Percentiles rank a stretch among this genome's conserved stretches.
phyloP scores from a whole-genome alignment of 108 stramenopile species.

The Skeletonema potamos region DNA sequence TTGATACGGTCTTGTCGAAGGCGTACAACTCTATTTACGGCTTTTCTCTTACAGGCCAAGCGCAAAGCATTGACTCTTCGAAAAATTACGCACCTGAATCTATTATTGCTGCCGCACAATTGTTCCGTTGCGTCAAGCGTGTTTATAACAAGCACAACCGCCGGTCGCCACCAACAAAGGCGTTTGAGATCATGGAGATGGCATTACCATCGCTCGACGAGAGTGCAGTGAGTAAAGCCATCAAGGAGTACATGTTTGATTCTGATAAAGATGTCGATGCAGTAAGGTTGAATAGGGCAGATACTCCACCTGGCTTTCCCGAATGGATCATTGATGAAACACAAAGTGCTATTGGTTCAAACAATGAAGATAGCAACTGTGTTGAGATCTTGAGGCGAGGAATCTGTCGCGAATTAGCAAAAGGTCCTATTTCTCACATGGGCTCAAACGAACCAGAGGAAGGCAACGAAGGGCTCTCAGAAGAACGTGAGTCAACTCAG shows the following conservation, averaged over 20 bases:
- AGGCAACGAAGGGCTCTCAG: slow-evolving; percentile 50
- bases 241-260: slow-evolving; percentile 61
- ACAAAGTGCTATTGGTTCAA: not conserved
- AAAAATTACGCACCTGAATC: slow-evolving; percentile 55
- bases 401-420: slow-evolving; percentile 58
- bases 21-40: slow-evolving; percentile 69
- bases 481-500: slow-evolving; percentile 48
- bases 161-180: slow-evolving; percentile 61
- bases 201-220: slow-evolving; percentile 60
- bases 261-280: slow-evolving; percentile 26
- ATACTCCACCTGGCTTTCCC: slow-evolving; percentile 32
- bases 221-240: slow-evolving; percentile 45
- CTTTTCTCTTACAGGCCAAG: slow-evolving; percentile 49
- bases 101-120: slow-evolving; percentile 57
- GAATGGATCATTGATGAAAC: slow-evolving; percentile 38
- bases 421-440: slow-evolving; percentile 53
- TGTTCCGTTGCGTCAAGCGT: slow-evolving; percentile 80
- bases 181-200: slow-evolving; percentile 59
- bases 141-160: slow-evolving; percentile 57
- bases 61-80: slow-evolving; percentile 3
- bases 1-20: slow-evolving; percentile 69
- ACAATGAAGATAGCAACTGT: slow-evolving; percentile 14
- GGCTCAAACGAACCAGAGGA: slow-evolving; percentile 26
- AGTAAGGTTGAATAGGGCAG: not conserved
- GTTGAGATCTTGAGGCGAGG: slow-evolving; percentile 48